Conservation (phyloP, 441 rosid genomes). For the Dalechampia spathulata region DNA sequence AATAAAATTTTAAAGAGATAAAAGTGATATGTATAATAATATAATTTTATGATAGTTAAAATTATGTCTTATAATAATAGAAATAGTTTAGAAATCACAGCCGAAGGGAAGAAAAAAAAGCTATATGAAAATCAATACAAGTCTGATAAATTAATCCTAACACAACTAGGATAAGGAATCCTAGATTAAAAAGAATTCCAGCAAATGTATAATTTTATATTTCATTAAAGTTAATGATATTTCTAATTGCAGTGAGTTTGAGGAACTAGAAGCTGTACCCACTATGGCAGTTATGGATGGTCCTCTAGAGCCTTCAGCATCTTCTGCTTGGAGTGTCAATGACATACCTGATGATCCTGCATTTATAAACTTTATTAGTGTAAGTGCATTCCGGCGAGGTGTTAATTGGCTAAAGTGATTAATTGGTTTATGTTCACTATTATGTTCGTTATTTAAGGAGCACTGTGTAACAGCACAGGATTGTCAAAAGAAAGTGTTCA, state of each 20-base stretch:
- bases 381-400: constrained; percentile 25
- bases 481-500: background rate
- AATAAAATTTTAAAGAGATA: too few relatives aligned
- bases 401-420: background rate
- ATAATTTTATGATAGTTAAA: too few relatives aligned
- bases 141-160: too few relatives aligned
- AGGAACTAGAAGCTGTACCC: constrained; percentile 86
- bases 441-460: too few relatives aligned
- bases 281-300: constrained; percentile 84
- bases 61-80: too few relatives aligned
- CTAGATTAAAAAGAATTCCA: too few relatives aligned
- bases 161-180: too few relatives aligned
- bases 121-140: too few relatives aligned
- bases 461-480: background rate
- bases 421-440: background rate
- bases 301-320: constrained; percentile 71
- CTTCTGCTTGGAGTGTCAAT: constrained; percentile 26
- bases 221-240: background rate
- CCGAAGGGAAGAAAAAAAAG: too few relatives aligned
- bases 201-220: too few relatives aligned
- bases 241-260: constrained; percentile 59
- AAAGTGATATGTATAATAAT: too few relatives aligned
- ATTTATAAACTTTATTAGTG: constrained; percentile 80
- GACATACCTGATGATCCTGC: constrained; percentile 70
- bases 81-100: too few relatives aligned